Conservation (phyloP, 2,329 filamentous ascomycete species). For the Aspergillus neotritici region DNA sequence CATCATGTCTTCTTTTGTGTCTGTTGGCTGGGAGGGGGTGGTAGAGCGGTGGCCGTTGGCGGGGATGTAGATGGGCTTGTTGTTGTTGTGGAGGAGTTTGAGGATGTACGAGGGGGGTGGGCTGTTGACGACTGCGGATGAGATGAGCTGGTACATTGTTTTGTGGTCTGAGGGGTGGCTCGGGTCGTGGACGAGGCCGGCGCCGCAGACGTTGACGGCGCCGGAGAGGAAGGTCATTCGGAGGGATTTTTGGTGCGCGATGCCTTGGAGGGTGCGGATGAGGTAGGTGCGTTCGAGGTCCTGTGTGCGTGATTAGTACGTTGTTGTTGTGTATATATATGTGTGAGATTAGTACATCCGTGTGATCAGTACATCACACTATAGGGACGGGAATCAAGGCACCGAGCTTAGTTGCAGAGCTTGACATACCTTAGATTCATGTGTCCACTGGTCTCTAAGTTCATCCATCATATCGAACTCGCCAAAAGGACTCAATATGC, state of each 20-base stretch:
- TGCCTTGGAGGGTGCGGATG: conserved; percentile 90
- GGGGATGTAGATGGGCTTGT: conserved; percentile 85
- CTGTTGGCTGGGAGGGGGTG: conserved; percentile 61
- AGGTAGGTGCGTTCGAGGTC: conserved; percentile 95
- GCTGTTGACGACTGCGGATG: conserved; percentile 84
- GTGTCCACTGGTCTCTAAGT: conserved; percentile 94
- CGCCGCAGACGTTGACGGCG: conserved; percentile 81
- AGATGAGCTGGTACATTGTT: conserved; percentile 98
- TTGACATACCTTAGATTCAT: conserved; percentile 71
- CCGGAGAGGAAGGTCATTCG: conserved; percentile 97
- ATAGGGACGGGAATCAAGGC: too few relatives aligned
- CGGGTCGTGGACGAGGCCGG: conserved; percentile 90
- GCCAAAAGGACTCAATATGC: conserved; percentile 90
- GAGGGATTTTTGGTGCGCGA: conserved; percentile 88
- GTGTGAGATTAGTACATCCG: too few relatives aligned
- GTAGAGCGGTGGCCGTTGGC: conserved; percentile 70
- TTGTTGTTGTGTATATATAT: not conserved
- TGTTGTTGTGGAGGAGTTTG: conserved; percentile 83
- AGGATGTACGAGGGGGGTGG: conserved; percentile 80
- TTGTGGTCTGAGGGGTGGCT: conserved; percentile 89
- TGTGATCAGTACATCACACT: too few relatives aligned
- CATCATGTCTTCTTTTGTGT: conserved; percentile 99
- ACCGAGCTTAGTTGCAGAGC: too few relatives aligned
- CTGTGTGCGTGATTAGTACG: conserved; percentile 29
- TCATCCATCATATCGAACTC: conserved; percentile 94